Evolutionary conservation across 805 yeast genomes (phyloP).

Genomic region (Kodamaea kaohsiungensis): DNA sequence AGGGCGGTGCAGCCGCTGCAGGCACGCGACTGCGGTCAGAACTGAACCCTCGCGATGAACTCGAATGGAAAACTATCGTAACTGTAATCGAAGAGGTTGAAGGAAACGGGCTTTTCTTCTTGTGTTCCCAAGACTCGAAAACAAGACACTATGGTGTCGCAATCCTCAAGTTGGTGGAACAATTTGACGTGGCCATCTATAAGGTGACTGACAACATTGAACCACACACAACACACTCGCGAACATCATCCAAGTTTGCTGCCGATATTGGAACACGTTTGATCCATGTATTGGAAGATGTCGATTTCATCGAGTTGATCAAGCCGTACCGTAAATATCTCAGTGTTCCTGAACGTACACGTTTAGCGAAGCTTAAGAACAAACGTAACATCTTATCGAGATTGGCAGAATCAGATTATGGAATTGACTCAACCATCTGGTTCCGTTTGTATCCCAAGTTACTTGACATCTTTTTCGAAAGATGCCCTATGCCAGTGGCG

Average conservation of each 20-base stretch:
- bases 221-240: slow-evolving; percentile 41
- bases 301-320: slow-evolving; percentile 67
- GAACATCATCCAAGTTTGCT: slow-evolving; percentile 68
- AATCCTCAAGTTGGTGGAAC: slow-evolving; percentile 75
- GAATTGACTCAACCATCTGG: slow-evolving; percentile 97
- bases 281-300: slow-evolving; percentile 71
- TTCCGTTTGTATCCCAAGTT: slow-evolving; percentile 80
- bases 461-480: slow-evolving; percentile 67
- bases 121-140: slow-evolving; percentile 82
- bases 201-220: slow-evolving; percentile 35
- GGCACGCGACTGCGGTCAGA: not conserved
- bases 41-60: slow-evolving; percentile 45
- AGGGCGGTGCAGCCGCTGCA: not conserved
- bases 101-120: slow-evolving; percentile 89
- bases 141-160: slow-evolving; percentile 75
- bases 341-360: slow-evolving; percentile 75
- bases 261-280: slow-evolving; percentile 78
- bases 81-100: slow-evolving; percentile 93
- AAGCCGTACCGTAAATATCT: slow-evolving; percentile 49
- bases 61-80: slow-evolving; percentile 76
- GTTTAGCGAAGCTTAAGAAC: slow-evolving; percentile 64
- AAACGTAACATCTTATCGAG: slow-evolving; percentile 69
- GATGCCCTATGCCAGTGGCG: slow-evolving; percentile 92
- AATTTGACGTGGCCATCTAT: slow-evolving; percentile 80
- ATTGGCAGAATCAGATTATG: slow-evolving; percentile 88